Percentiles rank a stretch among this genome's conserved stretches.
phyloP scores from a whole-genome alignment of 129 eudicot genomes.

The Centaurea solstitialis region DNA sequence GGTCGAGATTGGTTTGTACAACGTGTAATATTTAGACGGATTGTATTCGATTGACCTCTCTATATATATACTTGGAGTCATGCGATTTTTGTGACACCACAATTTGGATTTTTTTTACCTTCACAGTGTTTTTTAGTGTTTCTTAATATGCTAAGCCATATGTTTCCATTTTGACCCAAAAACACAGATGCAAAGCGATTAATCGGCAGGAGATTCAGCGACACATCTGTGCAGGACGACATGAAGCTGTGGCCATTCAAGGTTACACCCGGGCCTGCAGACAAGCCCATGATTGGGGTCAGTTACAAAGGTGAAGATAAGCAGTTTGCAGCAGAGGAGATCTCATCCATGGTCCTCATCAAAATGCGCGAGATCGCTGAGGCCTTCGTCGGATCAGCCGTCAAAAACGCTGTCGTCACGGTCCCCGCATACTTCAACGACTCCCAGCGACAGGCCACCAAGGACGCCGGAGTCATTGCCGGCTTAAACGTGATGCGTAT shows the following conservation, averaged over 20 bases:
- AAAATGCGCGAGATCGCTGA: conserved; percentile 47
- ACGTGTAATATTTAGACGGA: too few relatives aligned
- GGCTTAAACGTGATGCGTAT: conserved; percentile 46
- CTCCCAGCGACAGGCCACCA: conserved; percentile 49
- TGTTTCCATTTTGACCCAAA: background rate
- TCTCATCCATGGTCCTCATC: conserved; percentile 42
- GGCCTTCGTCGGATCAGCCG: conserved; percentile 34
- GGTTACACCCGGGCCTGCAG: conserved; percentile 40
- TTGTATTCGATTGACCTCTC: too few relatives aligned
- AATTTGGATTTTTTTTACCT: too few relatives aligned
- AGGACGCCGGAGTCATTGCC: conserved; percentile 43
- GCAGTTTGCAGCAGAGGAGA: conserved; percentile 50
- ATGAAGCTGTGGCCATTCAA: conserved; percentile 50
- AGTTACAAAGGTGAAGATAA: conserved; percentile 44
- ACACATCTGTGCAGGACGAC: conserved; percentile 41
- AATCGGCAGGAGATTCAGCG: conserved; percentile 45
- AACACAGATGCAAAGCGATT: conserved; percentile 48
- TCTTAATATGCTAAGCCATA: background rate
- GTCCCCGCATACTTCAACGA: conserved; percentile 51
- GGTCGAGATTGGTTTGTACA: too few relatives aligned
- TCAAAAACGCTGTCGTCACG: conserved; percentile 45
- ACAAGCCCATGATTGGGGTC: conserved; percentile 48
- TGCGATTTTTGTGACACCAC: too few relatives aligned
- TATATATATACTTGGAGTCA: too few relatives aligned
- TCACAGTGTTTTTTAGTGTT: too few relatives aligned